A percentile compares a stretch with the other conserved stretches of the same genome.
Conservation (phyloP, 768 basidiomycete genomes). For the Leucocoprinus birnbaumii region DNA sequence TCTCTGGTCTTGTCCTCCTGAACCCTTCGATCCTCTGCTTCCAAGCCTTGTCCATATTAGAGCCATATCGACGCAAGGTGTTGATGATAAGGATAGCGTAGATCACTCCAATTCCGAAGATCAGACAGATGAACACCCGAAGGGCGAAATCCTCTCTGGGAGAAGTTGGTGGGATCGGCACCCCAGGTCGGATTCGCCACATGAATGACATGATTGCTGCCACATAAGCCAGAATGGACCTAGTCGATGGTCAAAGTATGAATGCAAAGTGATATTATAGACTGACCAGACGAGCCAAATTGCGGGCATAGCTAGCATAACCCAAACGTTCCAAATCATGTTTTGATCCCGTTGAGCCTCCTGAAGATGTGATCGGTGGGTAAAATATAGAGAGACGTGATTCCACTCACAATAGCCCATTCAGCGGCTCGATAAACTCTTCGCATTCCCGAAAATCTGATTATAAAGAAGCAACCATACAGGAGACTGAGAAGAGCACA, state of each 20-base stretch:
- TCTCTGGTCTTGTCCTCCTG: background rate
- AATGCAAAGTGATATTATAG: background rate
- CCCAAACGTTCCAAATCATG: constrained; percentile 60
- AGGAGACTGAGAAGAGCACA: constrained; percentile 60
- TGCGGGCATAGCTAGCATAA: constrained; percentile 14
- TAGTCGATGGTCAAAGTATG: constrained; percentile 4
- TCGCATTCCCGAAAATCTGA: constrained; percentile 62
- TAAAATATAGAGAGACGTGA: background rate
- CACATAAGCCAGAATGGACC: constrained; percentile 24
- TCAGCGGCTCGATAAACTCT: constrained; percentile 57
- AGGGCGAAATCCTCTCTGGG: background rate
- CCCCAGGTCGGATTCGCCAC: constrained; percentile 16
- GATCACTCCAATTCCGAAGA: constrained; percentile 50
- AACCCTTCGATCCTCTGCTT: constrained; percentile 18
- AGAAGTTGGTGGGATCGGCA: background rate
- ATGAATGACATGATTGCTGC: constrained; percentile 23
- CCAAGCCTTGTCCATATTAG: constrained; percentile 27
- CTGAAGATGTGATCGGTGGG: constrained; percentile 20
- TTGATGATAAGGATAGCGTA: constrained; percentile 49
- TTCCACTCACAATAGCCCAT: constrained; percentile 48
- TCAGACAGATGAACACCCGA: constrained; percentile 43
- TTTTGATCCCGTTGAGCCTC: constrained; percentile 40
- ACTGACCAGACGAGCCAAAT: constrained; percentile 15
- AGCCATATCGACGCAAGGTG: constrained; percentile 51
- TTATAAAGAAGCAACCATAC: constrained; percentile 59